These are phyloP conservation scores for Clarireedia monteithiana DNA, from an alignment of 2,329 filamentous ascomycete species.

Conservation along the genomic window DNA sequence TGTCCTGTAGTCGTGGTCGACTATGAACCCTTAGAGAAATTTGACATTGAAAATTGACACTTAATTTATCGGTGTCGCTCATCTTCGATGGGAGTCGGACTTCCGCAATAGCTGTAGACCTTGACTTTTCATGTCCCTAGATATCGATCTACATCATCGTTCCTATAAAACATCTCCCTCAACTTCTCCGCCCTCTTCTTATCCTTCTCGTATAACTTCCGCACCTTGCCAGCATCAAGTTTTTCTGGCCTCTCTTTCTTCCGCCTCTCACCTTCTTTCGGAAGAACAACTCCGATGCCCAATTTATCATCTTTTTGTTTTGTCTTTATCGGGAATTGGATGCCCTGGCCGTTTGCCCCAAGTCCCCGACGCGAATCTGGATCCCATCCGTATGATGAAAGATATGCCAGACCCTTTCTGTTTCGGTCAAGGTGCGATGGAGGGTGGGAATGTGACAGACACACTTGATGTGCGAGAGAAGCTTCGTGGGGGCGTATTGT, in stretches of 20 bases:
- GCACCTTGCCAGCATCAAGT: constrained; percentile 63
- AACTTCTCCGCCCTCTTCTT: constrained; percentile 56
- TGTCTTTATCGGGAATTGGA: constrained; percentile 67
- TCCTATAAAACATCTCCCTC: constrained; percentile 64
- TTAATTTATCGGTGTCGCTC: too few relatives aligned
- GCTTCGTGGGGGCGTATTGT: constrained; percentile 41
- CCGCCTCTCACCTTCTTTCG: constrained; percentile 29
- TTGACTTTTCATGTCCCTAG: constrained; percentile 11
- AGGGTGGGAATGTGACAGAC: constrained; percentile 59
- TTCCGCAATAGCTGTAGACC: too few relatives aligned
- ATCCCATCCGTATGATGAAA: constrained; percentile 65
- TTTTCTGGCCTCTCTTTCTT: constrained; percentile 39
- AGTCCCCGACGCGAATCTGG: constrained; percentile 65
- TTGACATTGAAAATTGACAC: too few relatives aligned
- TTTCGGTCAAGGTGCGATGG: constrained; percentile 64
- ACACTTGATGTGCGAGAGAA: constrained; percentile 64
- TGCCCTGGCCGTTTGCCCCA: constrained; percentile 60
- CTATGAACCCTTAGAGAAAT: too few relatives aligned
- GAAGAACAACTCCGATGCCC: constrained; percentile 56
- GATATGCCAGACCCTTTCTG: constrained; percentile 60
- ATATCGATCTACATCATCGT: constrained; percentile 69
- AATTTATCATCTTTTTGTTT: constrained; percentile 63
- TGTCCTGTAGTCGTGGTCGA: too few relatives aligned
- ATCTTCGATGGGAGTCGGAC: too few relatives aligned
- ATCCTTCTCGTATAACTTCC: constrained; percentile 53